Conservation (phyloP, 2,329 filamentous ascomycete species). For the Colletotrichum eleusines region DNA sequence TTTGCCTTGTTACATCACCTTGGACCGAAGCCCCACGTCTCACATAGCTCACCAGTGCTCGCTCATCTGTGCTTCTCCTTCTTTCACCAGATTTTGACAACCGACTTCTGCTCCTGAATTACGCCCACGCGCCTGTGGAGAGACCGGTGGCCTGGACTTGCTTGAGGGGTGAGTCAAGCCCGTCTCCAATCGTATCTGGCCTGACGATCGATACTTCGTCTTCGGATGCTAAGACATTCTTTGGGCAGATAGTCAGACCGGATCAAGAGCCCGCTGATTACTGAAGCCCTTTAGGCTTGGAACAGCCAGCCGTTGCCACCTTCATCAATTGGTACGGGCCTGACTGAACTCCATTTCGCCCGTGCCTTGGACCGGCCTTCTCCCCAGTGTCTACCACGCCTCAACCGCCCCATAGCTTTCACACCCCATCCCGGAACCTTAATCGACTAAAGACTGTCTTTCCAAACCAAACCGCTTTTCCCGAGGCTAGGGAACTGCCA, state of each 20-base stretch:
- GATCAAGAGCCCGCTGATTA: conserved; percentile 4
- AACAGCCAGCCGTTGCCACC: conserved; percentile 34
- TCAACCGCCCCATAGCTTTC: conserved; percentile 29
- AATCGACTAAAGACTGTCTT: conserved; percentile 28
- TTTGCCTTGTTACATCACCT: conserved; percentile 39
- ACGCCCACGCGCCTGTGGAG: conserved; percentile 16
- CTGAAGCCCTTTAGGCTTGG: conserved; percentile 9
- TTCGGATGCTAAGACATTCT: conserved; percentile 30
- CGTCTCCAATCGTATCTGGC: conserved; percentile 7
- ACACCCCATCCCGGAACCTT: conserved; percentile 41
- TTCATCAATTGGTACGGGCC: conserved; percentile 22
- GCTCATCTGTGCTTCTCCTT: conserved; percentile 35
- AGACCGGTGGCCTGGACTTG: conserved; percentile 18
- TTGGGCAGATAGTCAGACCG: conserved; percentile 21
- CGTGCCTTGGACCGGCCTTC: conserved; percentile 29
- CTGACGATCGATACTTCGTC: conserved; percentile 12
- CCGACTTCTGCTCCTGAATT: conserved; percentile 15
- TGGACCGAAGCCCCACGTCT: conserved; percentile 38
- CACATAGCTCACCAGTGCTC: conserved; percentile 27
- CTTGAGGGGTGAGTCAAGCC: conserved; percentile 32
- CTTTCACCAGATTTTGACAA: conserved; percentile 33
- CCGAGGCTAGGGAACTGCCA: conserved; percentile 34
- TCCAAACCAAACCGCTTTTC: conserved; percentile 35
- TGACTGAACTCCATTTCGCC: conserved; percentile 25
- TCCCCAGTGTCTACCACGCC: conserved; percentile 32